Base-by-base conservation (phyloP, 768 basidiomycete species). In the Kwoniella pini region DNA sequence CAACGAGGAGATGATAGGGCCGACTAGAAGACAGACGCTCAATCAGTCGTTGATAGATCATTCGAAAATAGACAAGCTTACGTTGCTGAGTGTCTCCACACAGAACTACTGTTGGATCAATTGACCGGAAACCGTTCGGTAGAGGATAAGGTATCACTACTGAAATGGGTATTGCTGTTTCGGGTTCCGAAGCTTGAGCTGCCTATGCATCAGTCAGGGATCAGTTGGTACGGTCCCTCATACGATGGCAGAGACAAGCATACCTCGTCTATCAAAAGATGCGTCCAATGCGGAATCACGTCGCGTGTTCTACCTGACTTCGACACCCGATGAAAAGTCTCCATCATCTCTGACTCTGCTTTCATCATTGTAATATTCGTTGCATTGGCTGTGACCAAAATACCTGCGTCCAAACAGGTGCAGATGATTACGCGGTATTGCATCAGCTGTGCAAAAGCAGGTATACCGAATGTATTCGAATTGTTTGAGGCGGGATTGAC, bases 201-300 rank as follows among this genome's bases (percentile, higher is more conserved):
- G 79, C 79, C 74, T 76, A 57, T 31, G 15, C 21, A 21, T 6
- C 6, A 5, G 13, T 11, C 13, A 4, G 26, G 17, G 36, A 44
- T 33, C 30, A 42, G 24, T 22, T 13, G 9, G 11, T 11, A 43
- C 19, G 6, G 10, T 5, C 6, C 19, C 11, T 43, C 10, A 12
- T n/a, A 9, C 12, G 13, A 22, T 22, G 38, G 7, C 27, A 2
- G 27, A 21, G 42, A 0, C 19, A 4, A 0, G 59, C 70, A 50
- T 42, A 74, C 74, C 63, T 80, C 79, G 62, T 80, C 79, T 22
- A 79, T 56, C 9, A 80, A 57, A 12, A 80, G 71, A 65, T 76
- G 77, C 4, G 73, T 74, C 71, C 79, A 80, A 55, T 79, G 79
- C 17, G 68, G 72, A 3, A 19, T 28, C 43, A 52, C 30, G 15